A percentile compares a stretch with the other conserved stretches of the same genome.
Evolutionary conservation across 2,329 filamentous ascomycete genomes (phyloP).

Genomic region (Penicillium freii): DNA sequence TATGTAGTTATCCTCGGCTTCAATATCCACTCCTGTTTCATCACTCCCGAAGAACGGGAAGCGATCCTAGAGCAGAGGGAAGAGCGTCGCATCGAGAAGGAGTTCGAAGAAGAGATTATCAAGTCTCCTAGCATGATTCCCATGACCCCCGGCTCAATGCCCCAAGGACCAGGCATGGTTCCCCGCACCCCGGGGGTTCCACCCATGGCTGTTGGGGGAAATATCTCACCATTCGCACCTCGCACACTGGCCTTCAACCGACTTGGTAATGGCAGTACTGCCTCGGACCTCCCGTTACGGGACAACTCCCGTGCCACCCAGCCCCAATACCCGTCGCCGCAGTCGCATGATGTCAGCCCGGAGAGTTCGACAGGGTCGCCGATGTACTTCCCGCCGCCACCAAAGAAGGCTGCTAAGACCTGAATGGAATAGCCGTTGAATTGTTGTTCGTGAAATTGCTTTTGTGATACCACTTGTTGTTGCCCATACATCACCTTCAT

Average conservation of each 20-base stretch:
- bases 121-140: slow-evolving; percentile 39
- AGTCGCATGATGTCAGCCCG: slow-evolving; percentile 18
- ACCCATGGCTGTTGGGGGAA: slow-evolving; percentile 28
- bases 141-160: slow-evolving; percentile 30
- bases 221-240: slow-evolving; percentile 33
- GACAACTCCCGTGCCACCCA: slow-evolving; percentile 27
- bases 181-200: slow-evolving; percentile 31
- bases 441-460: background rate
- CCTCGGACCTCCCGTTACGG: slow-evolving; percentile 43
- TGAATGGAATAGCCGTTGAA: slow-evolving; percentile 8
- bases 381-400: slow-evolving; percentile 47
- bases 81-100: slow-evolving; percentile 39
- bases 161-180: slow-evolving; percentile 24
- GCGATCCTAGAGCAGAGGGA: slow-evolving; percentile 35
- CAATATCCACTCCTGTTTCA: slow-evolving; percentile 49
- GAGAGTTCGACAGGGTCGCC: slow-evolving; percentile 10
- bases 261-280: slow-evolving; percentile 34
- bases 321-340: slow-evolving; percentile 24
- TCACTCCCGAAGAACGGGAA: slow-evolving; percentile 40
- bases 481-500: slow-evolving; percentile 6
- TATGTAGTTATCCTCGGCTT: slow-evolving; percentile 52
- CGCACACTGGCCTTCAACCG: slow-evolving; percentile 45
- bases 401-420: slow-evolving; percentile 38
- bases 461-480: slow-evolving; percentile 11
- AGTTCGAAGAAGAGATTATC: slow-evolving; percentile 43